These are phyloP conservation scores for Amanita brunnescens DNA, from an alignment of 768 basidiomycete species.

Conservation along the genomic window DNA sequence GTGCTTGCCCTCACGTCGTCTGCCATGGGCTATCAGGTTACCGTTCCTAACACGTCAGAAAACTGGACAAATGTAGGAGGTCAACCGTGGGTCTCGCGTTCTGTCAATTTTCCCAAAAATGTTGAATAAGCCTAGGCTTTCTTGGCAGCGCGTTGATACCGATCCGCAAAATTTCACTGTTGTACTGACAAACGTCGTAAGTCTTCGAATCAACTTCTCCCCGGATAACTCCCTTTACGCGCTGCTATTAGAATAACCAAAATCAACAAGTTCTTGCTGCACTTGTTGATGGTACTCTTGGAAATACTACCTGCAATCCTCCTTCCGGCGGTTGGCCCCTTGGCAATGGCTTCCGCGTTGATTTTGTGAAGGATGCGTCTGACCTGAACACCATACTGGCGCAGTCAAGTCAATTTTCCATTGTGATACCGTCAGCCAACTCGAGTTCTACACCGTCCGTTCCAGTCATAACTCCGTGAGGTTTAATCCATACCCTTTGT, in stretches of 20 bases:
- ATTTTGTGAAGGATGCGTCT: conserved; percentile 47
- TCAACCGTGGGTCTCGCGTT: conserved; percentile 29
- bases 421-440: conserved; percentile 18
- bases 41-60: conserved; percentile 32
- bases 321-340: conserved; percentile 59
- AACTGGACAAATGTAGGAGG: conserved; percentile 53
- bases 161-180: conserved; percentile 64
- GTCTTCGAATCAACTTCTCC: conserved; percentile 9
- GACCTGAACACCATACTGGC: conserved; percentile 50
- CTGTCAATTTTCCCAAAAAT: neutral
- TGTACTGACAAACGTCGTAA: conserved; percentile 56
- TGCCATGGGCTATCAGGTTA: conserved; percentile 57
- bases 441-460: conserved; percentile 8
- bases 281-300: conserved; percentile 40
- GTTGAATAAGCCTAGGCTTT: conserved; percentile 25
- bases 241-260: conserved; percentile 23
- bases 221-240: neutral
- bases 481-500: neutral
- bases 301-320: conserved; percentile 33
- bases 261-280: conserved; percentile 43
- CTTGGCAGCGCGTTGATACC: conserved; percentile 58
- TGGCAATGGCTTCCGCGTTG: conserved; percentile 61
- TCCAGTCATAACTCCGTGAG: conserved; percentile 16
- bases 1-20: conserved; percentile 45
- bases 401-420: conserved; percentile 58